phyloP scores from a whole-genome alignment of 371 early-diverging fungal genomes.

The Gilbertella persicaria region DNA sequence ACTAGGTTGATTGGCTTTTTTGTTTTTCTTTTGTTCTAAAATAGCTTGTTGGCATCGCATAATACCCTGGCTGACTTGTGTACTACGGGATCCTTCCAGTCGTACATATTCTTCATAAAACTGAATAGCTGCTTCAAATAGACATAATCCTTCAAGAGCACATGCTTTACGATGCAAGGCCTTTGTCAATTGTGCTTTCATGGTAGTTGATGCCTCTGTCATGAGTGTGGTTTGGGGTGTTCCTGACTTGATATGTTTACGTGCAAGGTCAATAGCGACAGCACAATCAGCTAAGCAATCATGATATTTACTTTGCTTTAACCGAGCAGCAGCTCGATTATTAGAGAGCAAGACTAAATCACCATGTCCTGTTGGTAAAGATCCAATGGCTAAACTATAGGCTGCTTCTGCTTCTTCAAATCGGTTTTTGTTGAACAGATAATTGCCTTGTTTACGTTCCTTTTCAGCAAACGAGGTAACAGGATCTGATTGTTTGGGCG shows the following conservation, averaged over 20 bases:
- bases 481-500: constrained; percentile 11
- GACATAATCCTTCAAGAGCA: constrained; percentile 81
- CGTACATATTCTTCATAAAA: constrained; percentile 68
- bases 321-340: constrained; percentile 85
- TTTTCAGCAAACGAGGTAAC: constrained; percentile 25
- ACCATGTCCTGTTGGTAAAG: constrained; percentile 61
- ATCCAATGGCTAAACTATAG: constrained; percentile 73
- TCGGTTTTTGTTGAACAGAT: constrained; percentile 85
- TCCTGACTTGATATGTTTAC: constrained; percentile 6
- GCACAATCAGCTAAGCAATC: constrained; percentile 68
- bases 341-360: constrained; percentile 71
- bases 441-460: constrained; percentile 75
- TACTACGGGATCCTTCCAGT: constrained; percentile 44
- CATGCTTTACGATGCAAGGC: constrained; percentile 63
- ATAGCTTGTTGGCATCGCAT: constrained; percentile 38
- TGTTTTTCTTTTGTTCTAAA: constrained; percentile 3
- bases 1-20: neutral
- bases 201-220: constrained; percentile 1
- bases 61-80: constrained; percentile 50
- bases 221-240: constrained; percentile 43
- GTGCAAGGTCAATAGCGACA: constrained; percentile 13
- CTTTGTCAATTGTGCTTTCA: constrained; percentile 18
- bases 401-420: constrained; percentile 77
- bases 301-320: constrained; percentile 86
- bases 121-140: constrained; percentile 71